A percentile compares a stretch with the other conserved stretches of the same genome.
These are phyloP conservation scores for Alternaria sp. DNA, from an alignment of 2,329 filamentous ascomycete genomes.

Conservation along the genomic window DNA sequence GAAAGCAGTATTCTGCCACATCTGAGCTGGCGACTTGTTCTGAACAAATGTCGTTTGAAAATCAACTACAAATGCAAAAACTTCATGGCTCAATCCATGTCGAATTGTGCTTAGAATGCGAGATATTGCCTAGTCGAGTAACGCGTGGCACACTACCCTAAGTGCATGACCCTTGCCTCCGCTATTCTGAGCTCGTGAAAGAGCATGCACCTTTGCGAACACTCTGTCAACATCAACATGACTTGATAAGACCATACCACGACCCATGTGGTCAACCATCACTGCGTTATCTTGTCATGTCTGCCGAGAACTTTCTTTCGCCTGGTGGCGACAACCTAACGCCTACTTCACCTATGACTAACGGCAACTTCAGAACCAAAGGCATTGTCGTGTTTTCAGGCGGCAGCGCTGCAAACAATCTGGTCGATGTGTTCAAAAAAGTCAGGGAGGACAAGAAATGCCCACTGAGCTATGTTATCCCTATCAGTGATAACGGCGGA, in stretches of 20 bases:
- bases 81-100: neutral
- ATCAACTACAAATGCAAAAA: slow-evolving; percentile 22
- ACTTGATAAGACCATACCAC: slow-evolving; percentile 22
- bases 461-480: slow-evolving; percentile 83
- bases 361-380: slow-evolving; percentile 41
- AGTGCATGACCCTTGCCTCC: slow-evolving; percentile 41
- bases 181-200: slow-evolving; percentile 25
- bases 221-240: slow-evolving; percentile 33
- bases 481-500: slow-evolving; percentile 94
- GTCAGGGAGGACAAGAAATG: slow-evolving; percentile 69
- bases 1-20: slow-evolving; percentile 35
- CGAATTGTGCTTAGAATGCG: slow-evolving; percentile 28
- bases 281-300: slow-evolving; percentile 23
- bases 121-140: slow-evolving; percentile 39
- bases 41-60: slow-evolving; percentile 43
- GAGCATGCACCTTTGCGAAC: slow-evolving; percentile 24
- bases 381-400: slow-evolving; percentile 89
- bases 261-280: slow-evolving; percentile 28
- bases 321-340: slow-evolving; percentile 28
- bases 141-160: slow-evolving; percentile 22
- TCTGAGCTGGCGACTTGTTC: slow-evolving; percentile 43
- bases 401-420: slow-evolving; percentile 90
- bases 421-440: slow-evolving; percentile 85
- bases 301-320: slow-evolving; percentile 33
- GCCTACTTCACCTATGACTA: slow-evolving; percentile 32